These are phyloP conservation scores for Colletotrichum truncatum DNA, from an alignment of 2,329 filamentous ascomycete species.

Conservation along the genomic window DNA sequence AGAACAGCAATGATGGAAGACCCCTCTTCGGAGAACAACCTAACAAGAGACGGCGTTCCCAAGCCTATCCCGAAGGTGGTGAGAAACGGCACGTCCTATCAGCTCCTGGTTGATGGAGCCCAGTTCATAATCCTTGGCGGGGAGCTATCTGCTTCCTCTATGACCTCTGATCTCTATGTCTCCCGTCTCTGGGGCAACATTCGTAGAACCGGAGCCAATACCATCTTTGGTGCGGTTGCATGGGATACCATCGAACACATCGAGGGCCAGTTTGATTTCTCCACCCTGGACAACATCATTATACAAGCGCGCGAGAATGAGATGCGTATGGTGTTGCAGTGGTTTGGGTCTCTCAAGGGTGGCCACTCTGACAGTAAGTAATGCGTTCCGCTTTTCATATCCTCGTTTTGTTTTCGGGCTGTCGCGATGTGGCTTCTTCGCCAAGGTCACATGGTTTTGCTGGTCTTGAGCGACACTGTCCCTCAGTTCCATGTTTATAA, in stretches of 20 bases:
- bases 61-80: too few relatives aligned
- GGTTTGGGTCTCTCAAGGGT: constrained; percentile 5
- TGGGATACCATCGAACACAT: constrained; percentile 43
- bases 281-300: constrained; percentile 37
- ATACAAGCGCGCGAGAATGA: constrained; percentile 32
- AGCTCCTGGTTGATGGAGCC: constrained; percentile 41
- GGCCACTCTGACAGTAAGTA: neutral
- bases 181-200: constrained; percentile 35
- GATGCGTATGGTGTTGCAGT: neutral
- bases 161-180: constrained; percentile 33
- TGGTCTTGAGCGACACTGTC: too few relatives aligned
- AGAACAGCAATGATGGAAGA: too few relatives aligned
- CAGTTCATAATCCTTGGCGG: constrained; percentile 41
- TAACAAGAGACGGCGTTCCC: too few relatives aligned
- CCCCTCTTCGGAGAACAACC: too few relatives aligned
- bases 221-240: constrained; percentile 38
- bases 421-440: too few relatives aligned
- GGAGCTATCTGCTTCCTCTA: constrained; percentile 42
- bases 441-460: too few relatives aligned
- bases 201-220: constrained; percentile 38
- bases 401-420: too few relatives aligned
- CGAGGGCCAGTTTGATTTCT: constrained; percentile 39
- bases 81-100: constrained; percentile 16
- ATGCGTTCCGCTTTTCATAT: neutral
- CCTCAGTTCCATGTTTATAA: neutral